Evolutionary conservation across 495 filamentous ascomycete genomes (phyloP).

Genomic region (Penicillium subrubescens): DNA sequence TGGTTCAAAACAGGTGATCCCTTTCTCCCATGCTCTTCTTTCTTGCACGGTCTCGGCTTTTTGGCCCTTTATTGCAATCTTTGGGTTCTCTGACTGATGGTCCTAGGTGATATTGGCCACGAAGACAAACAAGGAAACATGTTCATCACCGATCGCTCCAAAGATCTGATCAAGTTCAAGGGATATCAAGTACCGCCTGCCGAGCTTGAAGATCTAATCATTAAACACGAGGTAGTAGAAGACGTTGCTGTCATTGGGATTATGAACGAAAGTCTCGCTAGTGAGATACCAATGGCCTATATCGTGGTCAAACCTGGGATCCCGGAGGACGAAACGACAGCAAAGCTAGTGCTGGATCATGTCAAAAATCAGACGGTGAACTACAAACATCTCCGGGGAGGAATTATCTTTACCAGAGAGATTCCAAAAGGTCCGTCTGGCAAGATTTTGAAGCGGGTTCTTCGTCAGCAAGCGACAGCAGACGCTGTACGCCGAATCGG

Average conservation of each 20-base stretch:
- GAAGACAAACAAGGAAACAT: neutral
- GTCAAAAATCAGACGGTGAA: neutral
- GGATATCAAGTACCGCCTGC: neutral
- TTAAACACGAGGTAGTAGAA: neutral
- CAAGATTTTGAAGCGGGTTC: neutral
- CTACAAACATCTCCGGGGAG: neutral
- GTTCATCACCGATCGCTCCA: neutral
- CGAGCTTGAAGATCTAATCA: neutral
- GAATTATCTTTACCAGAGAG: neutral
- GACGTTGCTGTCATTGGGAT: neutral
- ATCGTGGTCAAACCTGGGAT: neutral
- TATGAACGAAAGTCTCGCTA: neutral
- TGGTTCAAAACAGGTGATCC: neutral
- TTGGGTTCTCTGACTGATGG: neutral
- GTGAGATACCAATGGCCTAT: neutral
- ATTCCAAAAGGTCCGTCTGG: neutral
- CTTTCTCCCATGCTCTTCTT: neutral
- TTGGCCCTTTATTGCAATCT: neutral
- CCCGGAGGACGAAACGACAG: neutral
- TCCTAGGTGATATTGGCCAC: neutral
- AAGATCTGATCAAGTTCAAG: constrained; percentile 1
- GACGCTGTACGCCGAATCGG: neutral
- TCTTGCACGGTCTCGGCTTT: neutral
- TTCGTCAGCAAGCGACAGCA: neutral
- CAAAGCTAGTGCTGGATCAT: neutral